These are phyloP conservation scores for Gymnopilus dilepis DNA, from an alignment of 768 basidiomycete genomes.

Conservation along the genomic window DNA sequence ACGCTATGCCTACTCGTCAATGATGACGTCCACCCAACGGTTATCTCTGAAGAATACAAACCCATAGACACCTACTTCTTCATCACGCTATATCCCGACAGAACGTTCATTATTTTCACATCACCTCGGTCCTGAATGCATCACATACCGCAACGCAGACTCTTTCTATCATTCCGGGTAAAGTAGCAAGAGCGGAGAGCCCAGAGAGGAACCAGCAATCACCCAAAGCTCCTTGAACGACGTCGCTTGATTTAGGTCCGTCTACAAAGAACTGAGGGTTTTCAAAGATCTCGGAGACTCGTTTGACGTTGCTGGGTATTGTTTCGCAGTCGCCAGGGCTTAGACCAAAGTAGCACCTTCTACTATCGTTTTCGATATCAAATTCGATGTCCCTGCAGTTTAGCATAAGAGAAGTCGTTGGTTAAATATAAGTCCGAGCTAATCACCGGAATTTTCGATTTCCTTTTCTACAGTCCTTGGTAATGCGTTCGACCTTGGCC, in stretches of 20 bases:
- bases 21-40: slow-evolving; percentile 52
- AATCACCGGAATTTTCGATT: slow-evolving; percentile 54
- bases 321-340: slow-evolving; percentile 16
- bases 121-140: not conserved
- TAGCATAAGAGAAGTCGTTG: not conserved
- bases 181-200: slow-evolving; percentile 48
- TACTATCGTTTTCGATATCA: slow-evolving; percentile 49
- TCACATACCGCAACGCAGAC: slow-evolving; percentile 47
- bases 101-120: not conserved
- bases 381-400: slow-evolving; percentile 52
- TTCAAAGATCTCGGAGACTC: slow-evolving; percentile 58
- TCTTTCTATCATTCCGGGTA: slow-evolving; percentile 48
- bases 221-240: slow-evolving; percentile 52
- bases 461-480: slow-evolving; percentile 44
- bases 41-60: slow-evolving; percentile 55
- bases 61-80: slow-evolving; percentile 54
- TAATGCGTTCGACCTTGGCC: slow-evolving; percentile 46
- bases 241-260: slow-evolving; percentile 40
- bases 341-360: slow-evolving; percentile 46
- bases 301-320: slow-evolving; percentile 45
- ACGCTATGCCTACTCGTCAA: slow-evolving; percentile 46
- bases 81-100: slow-evolving; percentile 39
- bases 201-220: slow-evolving; percentile 64
- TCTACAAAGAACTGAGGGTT: slow-evolving; percentile 50
- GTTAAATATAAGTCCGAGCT: not conserved